Conservation (phyloP, 495 filamentous ascomycete species). For the Penicillium tannophilum region DNA sequence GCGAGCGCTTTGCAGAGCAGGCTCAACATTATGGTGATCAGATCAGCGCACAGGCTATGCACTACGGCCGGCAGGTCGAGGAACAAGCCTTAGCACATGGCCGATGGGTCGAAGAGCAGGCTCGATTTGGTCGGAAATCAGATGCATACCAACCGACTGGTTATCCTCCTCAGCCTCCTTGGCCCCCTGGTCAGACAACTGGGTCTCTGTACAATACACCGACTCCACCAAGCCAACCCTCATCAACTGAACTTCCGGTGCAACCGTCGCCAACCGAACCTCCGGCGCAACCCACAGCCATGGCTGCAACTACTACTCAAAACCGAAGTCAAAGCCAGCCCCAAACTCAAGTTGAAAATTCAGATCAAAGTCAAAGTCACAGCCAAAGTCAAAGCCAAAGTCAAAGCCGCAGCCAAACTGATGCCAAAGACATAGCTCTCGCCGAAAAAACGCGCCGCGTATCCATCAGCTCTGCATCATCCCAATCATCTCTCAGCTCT, state of each 20-base stretch:
- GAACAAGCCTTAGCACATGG: constrained; percentile 45
- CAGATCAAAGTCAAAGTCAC: constrained; percentile 1
- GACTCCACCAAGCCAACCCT: background rate
- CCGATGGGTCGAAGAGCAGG: constrained; percentile 47
- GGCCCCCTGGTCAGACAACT: constrained; percentile 11
- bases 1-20: constrained; percentile 45
- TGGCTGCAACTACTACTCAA: background rate
- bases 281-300: background rate
- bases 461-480: constrained; percentile 39
- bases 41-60: constrained; percentile 42
- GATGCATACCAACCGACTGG: constrained; percentile 9
- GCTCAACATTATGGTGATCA: constrained; percentile 47
- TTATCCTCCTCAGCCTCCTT: constrained; percentile 10
- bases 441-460: constrained; percentile 31
- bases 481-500: constrained; percentile 44
- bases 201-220: constrained; percentile 2
- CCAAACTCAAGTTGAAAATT: background rate
- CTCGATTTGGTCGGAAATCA: constrained; percentile 33
- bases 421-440: constrained; percentile 11
- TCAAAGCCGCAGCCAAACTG: constrained; percentile 7
- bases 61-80: constrained; percentile 45
- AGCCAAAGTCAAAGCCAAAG: background rate
- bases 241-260: background rate
- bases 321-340: background rate
- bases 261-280: constrained; percentile 5